Evolutionary conservation across 345 rosid genomes (phyloP), one percentile per base, ranked within the genome.

Genomic region (Pistacia integerrima): DNA sequence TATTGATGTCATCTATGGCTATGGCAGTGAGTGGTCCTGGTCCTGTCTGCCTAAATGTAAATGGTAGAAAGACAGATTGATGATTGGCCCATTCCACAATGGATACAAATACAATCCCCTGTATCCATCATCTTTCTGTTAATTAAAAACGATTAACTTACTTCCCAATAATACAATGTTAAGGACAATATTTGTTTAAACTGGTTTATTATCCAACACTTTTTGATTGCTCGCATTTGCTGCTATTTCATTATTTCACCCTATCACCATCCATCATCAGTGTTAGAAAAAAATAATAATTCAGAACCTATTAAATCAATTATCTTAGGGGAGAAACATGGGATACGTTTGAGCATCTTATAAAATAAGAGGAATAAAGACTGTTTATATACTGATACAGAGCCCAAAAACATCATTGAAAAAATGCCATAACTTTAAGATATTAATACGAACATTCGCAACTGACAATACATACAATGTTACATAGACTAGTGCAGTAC

Each of bases 1-100:
- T 41, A 57, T 30, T 30, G 33, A 1, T 36, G 67, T 25, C 25
- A 66, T 54, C 61, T 20, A 65, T 60, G 57, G 76, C 64, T 25
- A 25, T n/a, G 48, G 7, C 46, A 70, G 67, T 28, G 13, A 7
- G 74, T 71, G 79, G 82, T 71, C 79, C 81, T 22, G 20, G 36
- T 10, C 62, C 17, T 69, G 61, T 33, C 11, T 20, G 2, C 20
- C 14, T 5, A n/a, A 3, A 7, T 2, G n/a, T 5, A n/a, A 3
- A 7, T 2, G n/a, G 9, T 9, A 2, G 2, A 17, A 16, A 61
- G 14, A 60, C 22, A 33, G 28, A 73, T 14, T 8, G 72, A 46
- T n/a, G 52, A 38, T 57, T 7, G 12, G 65, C 74, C 52, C 30
- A 38, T 11, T 38, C 64, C 72, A 64, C 57, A 49, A 9, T 7